Percentiles rank a stretch among this genome's conserved stretches.
These are phyloP conservation scores for Pistacia integerrima DNA, from an alignment of 345 rosid species.

Conservation along the genomic window DNA sequence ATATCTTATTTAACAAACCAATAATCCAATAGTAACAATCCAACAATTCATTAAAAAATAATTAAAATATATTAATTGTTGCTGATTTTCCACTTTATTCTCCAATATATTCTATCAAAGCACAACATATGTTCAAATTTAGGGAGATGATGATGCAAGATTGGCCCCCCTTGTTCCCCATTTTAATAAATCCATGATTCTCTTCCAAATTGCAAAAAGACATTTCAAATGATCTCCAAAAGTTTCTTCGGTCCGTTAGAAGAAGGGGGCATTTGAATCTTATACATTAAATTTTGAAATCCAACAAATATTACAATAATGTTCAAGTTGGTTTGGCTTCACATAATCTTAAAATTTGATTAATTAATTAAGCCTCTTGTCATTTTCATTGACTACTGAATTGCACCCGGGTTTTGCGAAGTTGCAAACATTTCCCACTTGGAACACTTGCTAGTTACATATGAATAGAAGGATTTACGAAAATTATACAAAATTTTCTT, in stretches of 20 bases:
- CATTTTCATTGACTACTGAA: background rate
- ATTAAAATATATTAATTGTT: no score
- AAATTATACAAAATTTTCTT: no score
- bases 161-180: background rate
- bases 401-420: constrained; percentile 2
- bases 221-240: background rate
- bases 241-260: background rate
- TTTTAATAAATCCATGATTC: no score
- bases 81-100: background rate
- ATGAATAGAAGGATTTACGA: background rate
- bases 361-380: background rate
- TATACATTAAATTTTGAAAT: background rate
- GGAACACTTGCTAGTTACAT: background rate
- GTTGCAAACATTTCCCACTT: constrained; percentile 3
- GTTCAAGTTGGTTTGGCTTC: background rate
- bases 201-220: constrained; percentile 7
- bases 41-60: background rate
- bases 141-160: background rate
- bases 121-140: background rate
- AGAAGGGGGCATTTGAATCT: background rate
- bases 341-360: background rate
- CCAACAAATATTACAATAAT: background rate
- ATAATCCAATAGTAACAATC: background rate
- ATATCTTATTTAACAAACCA: no score
- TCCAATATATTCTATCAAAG: background rate